Percentiles rank a stretch among this genome's conserved stretches.
phyloP scores from a whole-genome alignment of 2,329 filamentous ascomycete species.

The Emydomyces testavorans region DNA sequence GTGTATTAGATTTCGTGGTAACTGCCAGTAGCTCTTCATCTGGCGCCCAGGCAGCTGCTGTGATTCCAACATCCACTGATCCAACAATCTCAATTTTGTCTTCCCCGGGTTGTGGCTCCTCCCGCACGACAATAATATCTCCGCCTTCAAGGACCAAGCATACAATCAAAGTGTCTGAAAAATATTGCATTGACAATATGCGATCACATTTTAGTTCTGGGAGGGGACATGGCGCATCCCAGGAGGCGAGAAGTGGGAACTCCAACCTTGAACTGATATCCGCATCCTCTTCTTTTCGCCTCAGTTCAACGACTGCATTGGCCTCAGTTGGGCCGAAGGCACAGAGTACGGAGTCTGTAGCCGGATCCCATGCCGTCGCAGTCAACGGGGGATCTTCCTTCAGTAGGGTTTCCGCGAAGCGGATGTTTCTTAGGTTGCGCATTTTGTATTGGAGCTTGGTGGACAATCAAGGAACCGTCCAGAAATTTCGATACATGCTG shows the following conservation, averaged over 20 bases:
- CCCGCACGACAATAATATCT: conserved; percentile 76
- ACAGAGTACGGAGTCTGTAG: conserved; percentile 65
- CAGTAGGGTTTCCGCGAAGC: conserved; percentile 54
- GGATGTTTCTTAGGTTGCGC: conserved; percentile 77
- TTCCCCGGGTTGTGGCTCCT: conserved; percentile 53
- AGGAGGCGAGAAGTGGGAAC: conserved; percentile 56
- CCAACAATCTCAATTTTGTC: conserved; percentile 90
- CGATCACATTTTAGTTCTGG: conserved; percentile 65
- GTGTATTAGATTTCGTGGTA: conserved; percentile 63
- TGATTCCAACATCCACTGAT: conserved; percentile 83
- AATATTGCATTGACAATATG: conserved; percentile 70
- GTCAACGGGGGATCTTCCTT: conserved; percentile 53
- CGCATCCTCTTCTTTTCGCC: conserved; percentile 35
- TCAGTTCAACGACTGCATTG: conserved; percentile 62
- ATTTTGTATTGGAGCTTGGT: conserved; percentile 38
- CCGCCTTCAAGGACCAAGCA: conserved; percentile 81
- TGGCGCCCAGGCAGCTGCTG: conserved; percentile 82
- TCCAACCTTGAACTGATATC: conserved; percentile 34
- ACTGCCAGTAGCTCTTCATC: conserved; percentile 86
- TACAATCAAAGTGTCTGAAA: conserved; percentile 64
- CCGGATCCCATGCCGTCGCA: conserved; percentile 74
- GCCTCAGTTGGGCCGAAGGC: conserved; percentile 67
- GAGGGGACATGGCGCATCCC: conserved; percentile 74
- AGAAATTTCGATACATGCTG: neutral
- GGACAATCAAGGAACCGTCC: neutral